A percentile compares a stretch with the other conserved stretches of the same genome.
phyloP scores from a whole-genome alignment of 2,329 filamentous ascomycete species.

The Xylaria sp. region DNA sequence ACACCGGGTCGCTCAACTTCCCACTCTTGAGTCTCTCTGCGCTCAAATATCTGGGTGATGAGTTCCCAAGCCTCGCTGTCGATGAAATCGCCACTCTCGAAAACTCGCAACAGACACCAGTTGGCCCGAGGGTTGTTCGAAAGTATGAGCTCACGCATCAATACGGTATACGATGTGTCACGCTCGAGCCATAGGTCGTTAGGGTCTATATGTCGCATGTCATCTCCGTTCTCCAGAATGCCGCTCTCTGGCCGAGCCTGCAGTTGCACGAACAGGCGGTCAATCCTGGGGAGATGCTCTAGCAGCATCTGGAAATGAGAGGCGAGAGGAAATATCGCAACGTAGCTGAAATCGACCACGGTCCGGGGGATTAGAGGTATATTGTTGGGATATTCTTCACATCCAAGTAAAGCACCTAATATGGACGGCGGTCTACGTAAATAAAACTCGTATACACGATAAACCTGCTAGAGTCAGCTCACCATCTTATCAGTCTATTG shows the following conservation, averaged over 20 bases:
- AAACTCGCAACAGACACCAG: slow-evolving; percentile 52
- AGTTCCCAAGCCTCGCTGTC: slow-evolving; percentile 54
- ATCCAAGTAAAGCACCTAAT: slow-evolving; percentile 57
- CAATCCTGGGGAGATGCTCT: slow-evolving; percentile 54
- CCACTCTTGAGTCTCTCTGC: slow-evolving; percentile 48
- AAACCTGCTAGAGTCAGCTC: slow-evolving; percentile 43
- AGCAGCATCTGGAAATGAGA: slow-evolving; percentile 62
- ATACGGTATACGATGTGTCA: slow-evolving; percentile 54
- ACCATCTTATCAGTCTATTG: neutral
- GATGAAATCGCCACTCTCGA: slow-evolving; percentile 56
- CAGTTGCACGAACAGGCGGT: slow-evolving; percentile 60
- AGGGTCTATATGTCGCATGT: slow-evolving; percentile 48
- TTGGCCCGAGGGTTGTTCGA: slow-evolving; percentile 30
- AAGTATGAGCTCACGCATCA: slow-evolving; percentile 47
- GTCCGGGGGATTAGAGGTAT: slow-evolving; percentile 46
- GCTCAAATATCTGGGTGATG: slow-evolving; percentile 46
- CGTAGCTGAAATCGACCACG: slow-evolving; percentile 61
- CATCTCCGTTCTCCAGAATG: slow-evolving; percentile 44
- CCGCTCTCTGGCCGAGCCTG: slow-evolving; percentile 44
- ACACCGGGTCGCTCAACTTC: slow-evolving; percentile 51
- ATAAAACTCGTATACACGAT: slow-evolving; percentile 75
- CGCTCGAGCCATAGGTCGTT: slow-evolving; percentile 61
- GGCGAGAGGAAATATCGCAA: slow-evolving; percentile 70
- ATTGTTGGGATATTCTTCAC: slow-evolving; percentile 47
- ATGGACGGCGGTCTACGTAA: slow-evolving; percentile 67